phyloP scores from a whole-genome alignment of 2,329 filamentous ascomycete species.

The Lomentospora prolificans region DNA sequence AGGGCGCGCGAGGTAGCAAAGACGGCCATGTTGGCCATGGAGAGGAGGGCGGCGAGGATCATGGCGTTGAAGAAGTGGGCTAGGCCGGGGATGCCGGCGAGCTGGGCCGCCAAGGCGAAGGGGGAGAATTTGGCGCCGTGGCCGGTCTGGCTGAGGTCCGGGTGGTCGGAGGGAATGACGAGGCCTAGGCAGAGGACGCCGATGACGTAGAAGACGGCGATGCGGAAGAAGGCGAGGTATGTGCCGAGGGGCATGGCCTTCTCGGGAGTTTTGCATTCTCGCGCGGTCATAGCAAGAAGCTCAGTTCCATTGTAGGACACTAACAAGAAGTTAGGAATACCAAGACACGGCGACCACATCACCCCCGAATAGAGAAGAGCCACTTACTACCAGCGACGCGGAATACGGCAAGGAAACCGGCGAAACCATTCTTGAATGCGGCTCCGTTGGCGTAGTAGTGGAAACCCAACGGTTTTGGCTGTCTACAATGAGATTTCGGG shows the following conservation, averaged over 20 bases:
- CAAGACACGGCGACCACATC: not conserved
- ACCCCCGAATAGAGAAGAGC: not conserved
- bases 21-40: conserved; percentile 31
- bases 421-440: conserved; percentile 30
- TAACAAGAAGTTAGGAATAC: not conserved
- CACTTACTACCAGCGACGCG: conserved; percentile 26
- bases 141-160: conserved; percentile 24
- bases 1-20: conserved; percentile 27
- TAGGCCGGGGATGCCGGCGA: conserved; percentile 21
- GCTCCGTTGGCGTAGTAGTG: conserved; percentile 39
- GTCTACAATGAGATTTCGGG: not conserved
- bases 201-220: conserved; percentile 41
- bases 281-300: conserved; percentile 32
- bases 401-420: conserved; percentile 33
- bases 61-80: conserved; percentile 29
- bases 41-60: conserved; percentile 23
- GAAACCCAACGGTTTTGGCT: conserved; percentile 18
- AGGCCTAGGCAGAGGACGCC: conserved; percentile 41
- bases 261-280: conserved; percentile 34
- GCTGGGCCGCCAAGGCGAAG: conserved; percentile 4
- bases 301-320: conserved; percentile 35
- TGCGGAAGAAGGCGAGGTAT: conserved; percentile 46
- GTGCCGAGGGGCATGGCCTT: conserved; percentile 38
- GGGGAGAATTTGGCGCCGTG: conserved; percentile 8
- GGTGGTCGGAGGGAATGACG: conserved; percentile 33